Conservation (phyloP, 345 rosid species). For the Arabidopsis arenosa region DNA sequence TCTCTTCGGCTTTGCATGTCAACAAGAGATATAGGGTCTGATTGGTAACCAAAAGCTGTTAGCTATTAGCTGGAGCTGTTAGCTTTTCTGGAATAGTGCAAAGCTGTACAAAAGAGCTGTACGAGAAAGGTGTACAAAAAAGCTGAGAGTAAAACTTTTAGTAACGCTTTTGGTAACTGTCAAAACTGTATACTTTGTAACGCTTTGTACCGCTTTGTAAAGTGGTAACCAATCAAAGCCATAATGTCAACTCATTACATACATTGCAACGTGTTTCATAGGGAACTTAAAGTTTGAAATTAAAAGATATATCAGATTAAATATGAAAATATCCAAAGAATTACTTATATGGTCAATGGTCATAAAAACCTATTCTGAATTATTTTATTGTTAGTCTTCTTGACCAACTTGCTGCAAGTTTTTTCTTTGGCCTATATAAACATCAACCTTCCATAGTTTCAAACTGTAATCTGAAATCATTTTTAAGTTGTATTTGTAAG, state of each 20-base stretch:
- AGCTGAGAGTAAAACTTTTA: too few relatives aligned
- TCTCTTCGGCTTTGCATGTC: not conserved
- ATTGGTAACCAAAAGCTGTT: too few relatives aligned
- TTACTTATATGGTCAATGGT: not conserved
- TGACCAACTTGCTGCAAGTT: conserved; percentile 17
- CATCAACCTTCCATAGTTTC: conserved; percentile 19
- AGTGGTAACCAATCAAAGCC: too few relatives aligned
- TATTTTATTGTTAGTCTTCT: conserved; percentile 21
- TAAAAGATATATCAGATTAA: not conserved
- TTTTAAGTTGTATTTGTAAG: not conserved
- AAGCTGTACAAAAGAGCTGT: too few relatives aligned
- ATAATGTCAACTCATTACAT: conserved; percentile 1
- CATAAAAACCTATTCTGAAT: not conserved
- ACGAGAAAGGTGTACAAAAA: too few relatives aligned
- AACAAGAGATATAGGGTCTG: not conserved
- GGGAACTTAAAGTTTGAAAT: not conserved
- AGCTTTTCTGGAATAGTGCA: too few relatives aligned
- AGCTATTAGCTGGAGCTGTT: too few relatives aligned
- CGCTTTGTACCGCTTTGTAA: too few relatives aligned
- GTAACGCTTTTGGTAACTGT: too few relatives aligned
- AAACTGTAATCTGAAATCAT: not conserved
- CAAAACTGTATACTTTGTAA: too few relatives aligned
- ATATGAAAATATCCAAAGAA: not conserved
- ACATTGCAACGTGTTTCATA: not conserved
- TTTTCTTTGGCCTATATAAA: conserved; percentile 18